These are phyloP conservation scores for Stygiomarasmius scandens DNA, from an alignment of 1,284 basidiomycete genomes.

Conservation along the genomic window DNA sequence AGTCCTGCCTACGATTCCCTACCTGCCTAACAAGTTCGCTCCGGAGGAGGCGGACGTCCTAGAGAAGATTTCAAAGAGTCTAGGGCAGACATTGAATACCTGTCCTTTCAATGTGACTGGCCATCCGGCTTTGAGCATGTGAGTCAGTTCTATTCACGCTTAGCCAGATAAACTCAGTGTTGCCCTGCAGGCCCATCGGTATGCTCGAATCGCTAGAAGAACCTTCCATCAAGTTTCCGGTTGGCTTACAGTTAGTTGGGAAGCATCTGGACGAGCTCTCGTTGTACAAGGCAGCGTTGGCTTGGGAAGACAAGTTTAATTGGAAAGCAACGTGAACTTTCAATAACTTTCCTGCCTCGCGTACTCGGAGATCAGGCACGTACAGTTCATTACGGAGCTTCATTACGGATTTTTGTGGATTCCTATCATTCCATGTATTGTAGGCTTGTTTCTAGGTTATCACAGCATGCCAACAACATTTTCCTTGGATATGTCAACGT, in stretches of 20 bases:
- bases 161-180: neutral
- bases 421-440: no score
- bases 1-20: constrained; percentile 13
- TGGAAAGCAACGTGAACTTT: constrained; percentile 6
- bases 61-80: constrained; percentile 11
- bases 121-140: constrained; percentile 12
- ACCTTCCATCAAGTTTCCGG: constrained; percentile 8
- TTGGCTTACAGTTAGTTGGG: constrained; percentile 9
- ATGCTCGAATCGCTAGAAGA: constrained; percentile 12
- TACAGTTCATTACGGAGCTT: no score
- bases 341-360: no score
- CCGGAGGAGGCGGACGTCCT: constrained; percentile 6
- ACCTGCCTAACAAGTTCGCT: constrained; percentile 9
- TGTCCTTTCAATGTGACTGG: constrained; percentile 14
- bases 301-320: constrained; percentile 10
- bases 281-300: constrained; percentile 12
- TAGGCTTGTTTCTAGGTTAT: no score
- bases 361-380: no score
- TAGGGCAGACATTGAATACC: constrained; percentile 14
- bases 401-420: no score
- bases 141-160: neutral
- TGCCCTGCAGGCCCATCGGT: constrained; percentile 12
- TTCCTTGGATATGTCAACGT: no score
- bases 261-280: constrained; percentile 10
- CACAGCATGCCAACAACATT: no score